These are phyloP conservation scores for Xylaria sp. DNA, from an alignment of 2,329 filamentous ascomycete genomes.

Conservation along the genomic window DNA sequence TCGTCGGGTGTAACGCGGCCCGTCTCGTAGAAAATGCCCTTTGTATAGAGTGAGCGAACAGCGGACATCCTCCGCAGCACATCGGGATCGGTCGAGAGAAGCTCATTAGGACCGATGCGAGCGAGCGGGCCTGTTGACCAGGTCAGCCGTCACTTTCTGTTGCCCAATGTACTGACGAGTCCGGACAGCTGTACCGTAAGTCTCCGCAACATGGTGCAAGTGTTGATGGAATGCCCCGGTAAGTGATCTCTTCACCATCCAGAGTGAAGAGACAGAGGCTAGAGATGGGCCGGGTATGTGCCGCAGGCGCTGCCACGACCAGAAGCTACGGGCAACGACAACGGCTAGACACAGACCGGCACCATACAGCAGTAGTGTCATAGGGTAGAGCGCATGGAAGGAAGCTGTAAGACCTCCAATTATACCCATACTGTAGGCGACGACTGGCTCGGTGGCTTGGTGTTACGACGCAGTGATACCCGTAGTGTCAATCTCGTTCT, in stretches of 20 bases:
- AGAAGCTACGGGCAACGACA: conserved; percentile 24
- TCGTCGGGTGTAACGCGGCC: conserved; percentile 52
- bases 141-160: conserved; percentile 18
- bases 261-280: conserved; percentile 43
- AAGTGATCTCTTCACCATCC: conserved; percentile 45
- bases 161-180: neutral
- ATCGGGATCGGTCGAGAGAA: conserved; percentile 42
- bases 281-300: conserved; percentile 48
- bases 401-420: conserved; percentile 27
- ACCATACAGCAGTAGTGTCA: conserved; percentile 29
- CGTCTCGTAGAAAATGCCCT: conserved; percentile 53
- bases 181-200: conserved; percentile 34
- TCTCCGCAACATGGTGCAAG: conserved; percentile 38
- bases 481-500: neutral
- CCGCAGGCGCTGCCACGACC: conserved; percentile 47
- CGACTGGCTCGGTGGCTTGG: conserved; percentile 16
- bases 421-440: conserved; percentile 22
- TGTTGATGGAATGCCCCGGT: conserved; percentile 45
- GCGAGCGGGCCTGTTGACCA: conserved; percentile 39
- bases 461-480: conserved; percentile 1
- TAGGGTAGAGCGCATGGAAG: conserved; percentile 18
- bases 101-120: conserved; percentile 46
- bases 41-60: conserved; percentile 53
- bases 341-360: conserved; percentile 26
- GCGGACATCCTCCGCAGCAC: conserved; percentile 49